Conservation (phyloP, 208 protist species). For the Crithidia acanthocephali region DNA sequence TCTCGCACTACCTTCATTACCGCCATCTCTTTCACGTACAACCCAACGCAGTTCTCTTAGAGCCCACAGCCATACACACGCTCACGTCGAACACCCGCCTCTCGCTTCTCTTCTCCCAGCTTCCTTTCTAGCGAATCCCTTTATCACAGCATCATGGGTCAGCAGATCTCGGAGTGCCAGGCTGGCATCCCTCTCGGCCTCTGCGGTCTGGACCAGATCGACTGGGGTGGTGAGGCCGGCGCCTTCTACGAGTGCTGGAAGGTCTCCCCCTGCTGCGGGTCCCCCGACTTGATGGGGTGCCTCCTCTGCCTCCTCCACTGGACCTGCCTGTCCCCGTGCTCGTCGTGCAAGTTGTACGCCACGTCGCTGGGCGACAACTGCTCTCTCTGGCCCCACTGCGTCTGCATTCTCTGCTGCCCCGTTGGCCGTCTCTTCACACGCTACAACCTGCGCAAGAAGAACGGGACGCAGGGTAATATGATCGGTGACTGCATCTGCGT, state of each 20-base stretch:
- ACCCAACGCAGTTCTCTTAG: background rate
- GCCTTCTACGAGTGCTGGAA: constrained; percentile 82
- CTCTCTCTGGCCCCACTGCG: constrained; percentile 71
- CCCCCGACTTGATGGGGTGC: constrained; percentile 46
- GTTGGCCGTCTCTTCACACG: constrained; percentile 73
- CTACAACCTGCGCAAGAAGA: constrained; percentile 86
- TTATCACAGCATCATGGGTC: constrained; percentile 32
- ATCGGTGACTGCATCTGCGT: constrained; percentile 77
- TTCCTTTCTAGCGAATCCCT: no score
- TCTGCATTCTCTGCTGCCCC: constrained; percentile 69
- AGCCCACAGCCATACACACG: no score
- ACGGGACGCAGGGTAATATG: constrained; percentile 72
- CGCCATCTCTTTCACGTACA: no score
- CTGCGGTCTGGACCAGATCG: constrained; percentile 66
- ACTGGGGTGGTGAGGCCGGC: constrained; percentile 67
- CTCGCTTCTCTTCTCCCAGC: background rate
- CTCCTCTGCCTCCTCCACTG: constrained; percentile 69
- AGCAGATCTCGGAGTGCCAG: constrained; percentile 52
- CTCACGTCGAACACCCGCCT: no score
- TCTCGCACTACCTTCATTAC: no score
- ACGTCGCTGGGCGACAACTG: constrained; percentile 68
- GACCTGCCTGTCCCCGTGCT: constrained; percentile 50
- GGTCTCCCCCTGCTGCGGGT: constrained; percentile 69
- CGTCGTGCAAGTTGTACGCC: constrained; percentile 73
- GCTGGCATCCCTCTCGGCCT: constrained; percentile 52